Conservation (phyloP, 208 protist species). For the Leishmania major region DNA sequence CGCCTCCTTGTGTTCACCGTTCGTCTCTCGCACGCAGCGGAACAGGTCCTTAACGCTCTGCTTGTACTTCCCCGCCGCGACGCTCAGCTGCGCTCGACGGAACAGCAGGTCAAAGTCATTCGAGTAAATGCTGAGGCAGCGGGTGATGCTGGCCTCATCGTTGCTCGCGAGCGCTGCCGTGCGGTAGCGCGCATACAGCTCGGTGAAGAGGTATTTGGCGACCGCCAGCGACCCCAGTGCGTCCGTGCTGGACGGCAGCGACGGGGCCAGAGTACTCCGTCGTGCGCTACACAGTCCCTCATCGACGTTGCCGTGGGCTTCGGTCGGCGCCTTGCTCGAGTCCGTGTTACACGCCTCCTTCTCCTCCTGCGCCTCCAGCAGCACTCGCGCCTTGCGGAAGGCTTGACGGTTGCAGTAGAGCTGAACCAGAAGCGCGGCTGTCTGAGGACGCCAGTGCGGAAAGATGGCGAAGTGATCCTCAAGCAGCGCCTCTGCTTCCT, state of each 20-base stretch:
- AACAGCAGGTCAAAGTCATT: slow-evolving; percentile 78
- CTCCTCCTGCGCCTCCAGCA: slow-evolving; percentile 57
- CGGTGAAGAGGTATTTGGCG: slow-evolving; percentile 77
- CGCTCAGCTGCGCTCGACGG: slow-evolving; percentile 66
- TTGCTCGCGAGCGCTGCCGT: slow-evolving; percentile 54
- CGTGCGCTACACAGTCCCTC: neutral
- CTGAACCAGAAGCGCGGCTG: slow-evolving; percentile 67
- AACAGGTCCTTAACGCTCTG: slow-evolving; percentile 84
- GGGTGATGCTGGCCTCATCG: slow-evolving; percentile 76
- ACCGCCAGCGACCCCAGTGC: slow-evolving; percentile 43
- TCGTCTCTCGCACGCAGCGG: slow-evolving; percentile 78
- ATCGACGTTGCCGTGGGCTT: neutral
- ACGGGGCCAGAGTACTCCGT: neutral
- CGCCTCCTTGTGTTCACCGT: slow-evolving; percentile 78
- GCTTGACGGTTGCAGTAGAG: slow-evolving; percentile 85
- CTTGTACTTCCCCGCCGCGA: slow-evolving; percentile 65
- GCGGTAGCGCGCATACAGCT: slow-evolving; percentile 74
- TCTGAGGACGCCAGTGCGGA: slow-evolving; percentile 40
- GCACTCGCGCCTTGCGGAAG: slow-evolving; percentile 57
- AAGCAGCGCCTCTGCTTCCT: slow-evolving; percentile 79
- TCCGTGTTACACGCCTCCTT: neutral
- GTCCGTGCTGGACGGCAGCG: neutral
- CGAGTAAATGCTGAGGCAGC: slow-evolving; percentile 82
- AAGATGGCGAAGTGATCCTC: slow-evolving; percentile 53
- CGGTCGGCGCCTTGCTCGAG: neutral